Conservation (phyloP, 768 basidiomycete genomes). For the Kwoniella sp. region DNA sequence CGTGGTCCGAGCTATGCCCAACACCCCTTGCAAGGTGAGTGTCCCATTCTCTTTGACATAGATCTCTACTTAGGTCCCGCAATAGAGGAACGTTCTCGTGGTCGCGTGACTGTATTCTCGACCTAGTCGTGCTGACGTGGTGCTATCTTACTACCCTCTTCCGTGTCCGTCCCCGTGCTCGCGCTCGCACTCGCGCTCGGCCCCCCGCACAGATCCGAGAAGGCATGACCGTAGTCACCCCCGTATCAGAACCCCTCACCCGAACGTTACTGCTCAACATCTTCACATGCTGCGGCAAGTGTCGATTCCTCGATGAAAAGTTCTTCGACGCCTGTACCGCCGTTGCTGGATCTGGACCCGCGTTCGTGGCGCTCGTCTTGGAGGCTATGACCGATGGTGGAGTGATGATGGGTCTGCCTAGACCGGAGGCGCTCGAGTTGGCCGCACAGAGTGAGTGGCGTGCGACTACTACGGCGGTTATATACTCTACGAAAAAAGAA, state of each 20-base stretch:
- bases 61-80: neutral
- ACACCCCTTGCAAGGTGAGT: constrained; percentile 89
- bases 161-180: too few relatives aligned
- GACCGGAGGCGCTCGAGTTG: constrained; percentile 88
- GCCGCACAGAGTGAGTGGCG: constrained; percentile 82
- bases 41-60: too few relatives aligned
- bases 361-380: constrained; percentile 92
- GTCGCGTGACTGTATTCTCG: too few relatives aligned
- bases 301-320: constrained; percentile 95
- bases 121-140: too few relatives aligned
- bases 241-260: constrained; percentile 66
- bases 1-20: constrained; percentile 96
- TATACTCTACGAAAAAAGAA: too few relatives aligned
- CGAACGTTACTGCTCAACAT: constrained; percentile 80
- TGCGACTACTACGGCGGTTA: too few relatives aligned
- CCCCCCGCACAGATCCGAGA: constrained; percentile 99
- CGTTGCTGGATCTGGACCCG: constrained; percentile 91
- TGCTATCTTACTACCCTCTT: too few relatives aligned
- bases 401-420: constrained; percentile 98
- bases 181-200: too few relatives aligned
- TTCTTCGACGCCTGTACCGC: constrained; percentile 99
- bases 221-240: constrained; percentile 94
- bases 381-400: constrained; percentile 99
- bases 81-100: neutral
- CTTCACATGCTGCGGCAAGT: constrained; percentile 94